Base-by-base conservation (phyloP, 2,329 filamentous ascomycete genomes). In the Coleophoma eucalyptorum region DNA sequence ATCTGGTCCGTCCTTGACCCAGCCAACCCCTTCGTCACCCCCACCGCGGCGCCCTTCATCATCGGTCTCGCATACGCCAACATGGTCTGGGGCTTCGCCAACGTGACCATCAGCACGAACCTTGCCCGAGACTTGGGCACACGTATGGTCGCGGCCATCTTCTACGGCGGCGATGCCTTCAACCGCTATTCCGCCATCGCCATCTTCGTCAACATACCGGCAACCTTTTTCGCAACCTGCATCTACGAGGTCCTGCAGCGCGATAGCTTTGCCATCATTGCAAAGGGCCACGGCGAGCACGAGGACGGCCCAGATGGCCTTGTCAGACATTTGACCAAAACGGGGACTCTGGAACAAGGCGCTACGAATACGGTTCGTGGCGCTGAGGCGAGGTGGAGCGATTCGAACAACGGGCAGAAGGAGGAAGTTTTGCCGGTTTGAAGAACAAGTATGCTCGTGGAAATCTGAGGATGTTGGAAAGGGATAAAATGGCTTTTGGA, bases 1-100 rank as follows among this genome's bases (percentile, higher is more conserved):
- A 81, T 83, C 61, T 83, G 79, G 79, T 72, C 79, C 7, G 70
- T 69, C 43, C 69, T 82, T 32, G 80, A 84, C 62, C 77, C 77
- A 0, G 76, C 78, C 11, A 83, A 83, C 62, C 79, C 79, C 1
- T 82, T 83, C 61, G 68, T 83, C 21, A 50, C 66, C 10, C 70
- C 78, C 5, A 50, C 66, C 6, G 65, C 66, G 20, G 74, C 73
- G 1, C 77, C 78, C 4, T 80, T 79, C 55, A 70, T 75, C 34
- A 82, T 83, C 56, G 80, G 80, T 11, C 58, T 82, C 4, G 78
- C 72, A 5, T 83, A 60, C 49, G 77, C 69, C 3, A 66, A 69
- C 21, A 62, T 64, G 60, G 41, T 63, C 40, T 83, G 79, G 78
- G 78, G 76, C 3, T 83, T 82, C 56, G 79, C 77, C 10, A 69